These are phyloP conservation scores for Coemansia sp. DNA, from an alignment of 192 early-diverging fungal genomes.

Conservation along the genomic window DNA sequence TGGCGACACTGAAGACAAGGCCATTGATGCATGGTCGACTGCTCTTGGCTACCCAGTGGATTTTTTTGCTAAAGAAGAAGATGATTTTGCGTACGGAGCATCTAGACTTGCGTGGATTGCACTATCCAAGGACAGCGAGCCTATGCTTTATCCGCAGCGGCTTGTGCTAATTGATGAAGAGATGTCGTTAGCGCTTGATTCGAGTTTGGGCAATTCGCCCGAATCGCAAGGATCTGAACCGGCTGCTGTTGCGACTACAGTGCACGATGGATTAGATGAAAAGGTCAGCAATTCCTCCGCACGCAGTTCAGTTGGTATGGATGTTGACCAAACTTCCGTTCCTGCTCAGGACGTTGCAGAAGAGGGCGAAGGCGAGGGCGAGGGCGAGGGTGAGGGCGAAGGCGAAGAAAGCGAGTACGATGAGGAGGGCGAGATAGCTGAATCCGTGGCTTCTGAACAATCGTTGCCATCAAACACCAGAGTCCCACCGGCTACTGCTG, in stretches of 20 bases:
- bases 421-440: constrained; percentile 54
- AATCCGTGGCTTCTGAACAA: constrained; percentile 8
- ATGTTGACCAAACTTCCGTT: not conserved
- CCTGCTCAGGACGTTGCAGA: not conserved
- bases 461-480: not conserved
- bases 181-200: not conserved
- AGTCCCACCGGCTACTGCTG: not conserved
- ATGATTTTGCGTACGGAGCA: not conserved
- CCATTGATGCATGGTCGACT: constrained; percentile 35
- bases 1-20: constrained; percentile 22
- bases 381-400: constrained; percentile 46
- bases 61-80: constrained; percentile 5
- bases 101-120: constrained; percentile 40
- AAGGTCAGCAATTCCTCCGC: not conserved
- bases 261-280: not conserved
- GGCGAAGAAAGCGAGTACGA: constrained; percentile 44
- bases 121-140: constrained; percentile 15
- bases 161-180: constrained; percentile 29
- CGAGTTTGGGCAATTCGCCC: not conserved
- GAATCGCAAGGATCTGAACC: not conserved
- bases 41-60: constrained; percentile 32
- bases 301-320: not conserved
- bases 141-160: constrained; percentile 43
- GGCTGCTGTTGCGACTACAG: not conserved
- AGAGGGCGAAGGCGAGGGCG: constrained; percentile 39